phyloP scores from a whole-genome alignment of 208 protist genomes.

The Acanthamoeba polyphaga region DNA sequence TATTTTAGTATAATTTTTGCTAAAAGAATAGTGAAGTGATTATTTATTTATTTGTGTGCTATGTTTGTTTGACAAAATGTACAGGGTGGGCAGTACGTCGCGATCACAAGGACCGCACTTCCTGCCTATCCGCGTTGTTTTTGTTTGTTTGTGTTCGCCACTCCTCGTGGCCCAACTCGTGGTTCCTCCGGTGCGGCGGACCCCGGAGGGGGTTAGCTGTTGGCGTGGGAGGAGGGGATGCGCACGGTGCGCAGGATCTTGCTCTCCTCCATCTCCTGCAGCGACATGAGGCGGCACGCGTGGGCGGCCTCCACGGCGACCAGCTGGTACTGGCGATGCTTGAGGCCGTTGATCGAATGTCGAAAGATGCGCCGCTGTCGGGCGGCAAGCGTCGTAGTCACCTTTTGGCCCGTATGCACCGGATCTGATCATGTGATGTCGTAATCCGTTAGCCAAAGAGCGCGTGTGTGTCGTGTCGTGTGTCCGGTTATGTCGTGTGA shows the following conservation, averaged over 20 bases:
- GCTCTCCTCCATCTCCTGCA: constrained; percentile 44
- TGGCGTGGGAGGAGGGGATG: not conserved
- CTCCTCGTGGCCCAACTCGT: no score
- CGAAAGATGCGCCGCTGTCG: constrained; percentile 53
- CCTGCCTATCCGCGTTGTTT: not conserved
- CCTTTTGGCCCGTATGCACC: constrained; percentile 28
- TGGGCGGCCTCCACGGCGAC: constrained; percentile 71
- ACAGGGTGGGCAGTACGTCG: not conserved
- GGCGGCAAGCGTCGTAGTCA: not conserved
- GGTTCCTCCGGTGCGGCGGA: no score
- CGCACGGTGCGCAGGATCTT: constrained; percentile 67
- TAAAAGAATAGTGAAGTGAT: no score
- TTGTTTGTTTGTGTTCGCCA: no score
- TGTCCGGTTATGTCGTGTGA: no score
- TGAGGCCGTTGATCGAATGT: constrained; percentile 50
- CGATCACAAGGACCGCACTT: not conserved
- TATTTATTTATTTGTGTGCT: not conserved
- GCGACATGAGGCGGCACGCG: constrained; percentile 43
- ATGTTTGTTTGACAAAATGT: not conserved
- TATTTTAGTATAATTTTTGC: no score
- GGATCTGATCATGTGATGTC: constrained; percentile 31
- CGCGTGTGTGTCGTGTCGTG: not conserved
- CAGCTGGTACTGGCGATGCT: constrained; percentile 70
- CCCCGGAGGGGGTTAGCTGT: no score
- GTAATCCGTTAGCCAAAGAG: not conserved